These are phyloP conservation scores for Amoeboaphelidium protococcarum DNA, from an alignment of 371 early-diverging fungal genomes.

Conservation along the genomic window DNA sequence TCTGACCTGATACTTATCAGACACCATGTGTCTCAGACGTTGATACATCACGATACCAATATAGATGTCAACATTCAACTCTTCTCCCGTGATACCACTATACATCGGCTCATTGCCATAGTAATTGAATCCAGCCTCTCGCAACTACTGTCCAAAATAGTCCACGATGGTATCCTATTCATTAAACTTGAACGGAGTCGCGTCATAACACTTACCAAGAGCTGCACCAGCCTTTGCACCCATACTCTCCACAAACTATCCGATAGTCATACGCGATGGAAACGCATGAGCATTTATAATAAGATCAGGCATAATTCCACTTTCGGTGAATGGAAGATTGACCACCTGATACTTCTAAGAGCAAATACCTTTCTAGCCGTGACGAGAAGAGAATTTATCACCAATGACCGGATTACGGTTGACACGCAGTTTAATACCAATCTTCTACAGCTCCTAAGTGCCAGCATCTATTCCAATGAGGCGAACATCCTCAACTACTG, in stretches of 20 bases:
- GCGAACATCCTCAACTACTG: constrained; percentile 63
- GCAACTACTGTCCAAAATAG: constrained; percentile 80
- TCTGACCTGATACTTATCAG: constrained; percentile 98
- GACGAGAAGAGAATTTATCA: constrained; percentile 98
- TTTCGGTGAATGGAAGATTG: constrained; percentile 97
- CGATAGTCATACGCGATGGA: constrained; percentile 99
- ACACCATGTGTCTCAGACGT: constrained; percentile 98
- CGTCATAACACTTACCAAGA: constrained; percentile 81
- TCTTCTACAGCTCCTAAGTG: constrained; percentile 36
- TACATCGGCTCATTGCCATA: constrained; percentile 99
- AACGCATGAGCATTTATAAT: constrained; percentile 99
- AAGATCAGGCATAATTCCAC: constrained; percentile 94
- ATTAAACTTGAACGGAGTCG: constrained; percentile 75
- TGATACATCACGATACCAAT: constrained; percentile 99
- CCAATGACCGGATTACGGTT: constrained; percentile 92
- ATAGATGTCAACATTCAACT: constrained; percentile 94
- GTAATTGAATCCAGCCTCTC: constrained; percentile 83
- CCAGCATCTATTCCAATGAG: constrained; percentile 32
- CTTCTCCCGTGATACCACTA: constrained; percentile 89
- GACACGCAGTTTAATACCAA: constrained; percentile 76
- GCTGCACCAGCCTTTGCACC: constrained; percentile 92
- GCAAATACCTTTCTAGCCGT: constrained; percentile 99
- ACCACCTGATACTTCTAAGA: constrained; percentile 85
- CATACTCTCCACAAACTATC: constrained; percentile 98
- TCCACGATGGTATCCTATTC: constrained; percentile 70